Base-by-base conservation (phyloP, 2,329 filamentous ascomycete species). In the Chaetoscypha palmicola region DNA sequence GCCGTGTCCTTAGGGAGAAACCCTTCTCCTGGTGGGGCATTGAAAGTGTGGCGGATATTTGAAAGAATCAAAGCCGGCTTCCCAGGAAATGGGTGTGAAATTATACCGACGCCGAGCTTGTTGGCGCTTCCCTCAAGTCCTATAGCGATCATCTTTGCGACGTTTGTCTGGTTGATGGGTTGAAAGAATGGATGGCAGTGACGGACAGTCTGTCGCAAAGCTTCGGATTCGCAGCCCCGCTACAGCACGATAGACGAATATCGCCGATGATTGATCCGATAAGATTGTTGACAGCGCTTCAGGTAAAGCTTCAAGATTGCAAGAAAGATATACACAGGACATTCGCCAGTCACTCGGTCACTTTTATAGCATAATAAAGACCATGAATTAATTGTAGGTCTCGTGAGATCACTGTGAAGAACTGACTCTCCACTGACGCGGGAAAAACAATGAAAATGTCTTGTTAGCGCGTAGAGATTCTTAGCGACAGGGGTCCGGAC, bases 1-100 rank as follows among this genome's bases (percentile, higher is more conserved):
- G 92, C 92, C 1, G 91, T 96, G 68, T 98, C 92, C 64, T 97
- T 96, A 49, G 92, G 92, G 3, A 97, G 77, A 68, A 98, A 97
- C 3, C 92, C 92, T 48, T 90, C 86, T 33, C 92, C 92, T 1
- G 92, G 89, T 3, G 92, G 91, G 34, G 91, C 86, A 58, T 83
- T 75, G 69, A 91, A 98, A 16, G 92, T 98, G 69, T 97, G 86
- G 43, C 92, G 85, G 54, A 98, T 76, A 70, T 98, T 98, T 62
- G 90, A 82, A 54, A 98, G 86, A 62, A 98, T 82, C 53, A 73
- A 69, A 16, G 83, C 76, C 21, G 68, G 65, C 42, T 58, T 54
- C 44, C 62, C 61, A 7, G 68, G 60, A 50, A 68, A 58, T 3
- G 80, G 73, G 70, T 97, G 92, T 19, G 80, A 77, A 64, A 98